A percentile compares a stretch with the other conserved stretches of the same genome.
Conservation (phyloP, 306 rosid genomes). For the Fragaria nilgerrensis region DNA sequence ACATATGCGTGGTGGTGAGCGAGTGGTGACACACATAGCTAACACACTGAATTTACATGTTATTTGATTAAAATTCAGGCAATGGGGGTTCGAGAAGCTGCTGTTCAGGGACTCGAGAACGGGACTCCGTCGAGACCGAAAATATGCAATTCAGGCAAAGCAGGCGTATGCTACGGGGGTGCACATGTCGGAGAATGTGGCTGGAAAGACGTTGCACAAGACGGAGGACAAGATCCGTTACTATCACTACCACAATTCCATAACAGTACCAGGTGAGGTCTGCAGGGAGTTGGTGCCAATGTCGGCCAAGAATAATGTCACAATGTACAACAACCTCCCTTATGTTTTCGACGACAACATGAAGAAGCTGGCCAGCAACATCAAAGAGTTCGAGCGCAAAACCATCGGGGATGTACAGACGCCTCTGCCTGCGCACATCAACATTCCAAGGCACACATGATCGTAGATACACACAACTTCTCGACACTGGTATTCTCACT, state of each 20-base stretch:
- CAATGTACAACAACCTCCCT: slow-evolving; percentile 25
- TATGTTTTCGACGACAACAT: slow-evolving; percentile 34
- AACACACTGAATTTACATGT: neutral
- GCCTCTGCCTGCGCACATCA: neutral
- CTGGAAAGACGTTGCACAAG: slow-evolving; percentile 37
- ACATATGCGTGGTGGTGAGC: neutral
- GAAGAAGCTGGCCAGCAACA: slow-evolving; percentile 29
- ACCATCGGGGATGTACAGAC: slow-evolving; percentile 15
- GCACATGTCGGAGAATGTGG: slow-evolving; percentile 47
- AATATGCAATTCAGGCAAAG: slow-evolving; percentile 41
- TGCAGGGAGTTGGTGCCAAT: slow-evolving; percentile 32
- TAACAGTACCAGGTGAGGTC: slow-evolving; percentile 29
- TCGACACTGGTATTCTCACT: neutral
- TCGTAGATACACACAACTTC: neutral
- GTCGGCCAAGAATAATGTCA: slow-evolving; percentile 29
- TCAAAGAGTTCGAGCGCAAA: slow-evolving; percentile 33
- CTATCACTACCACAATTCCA: slow-evolving; percentile 43
- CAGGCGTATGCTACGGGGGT: slow-evolving; percentile 44
- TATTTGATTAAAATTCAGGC: slow-evolving; percentile 19
- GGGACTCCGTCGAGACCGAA: slow-evolving; percentile 37
- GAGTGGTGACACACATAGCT: neutral
- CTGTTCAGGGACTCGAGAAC: slow-evolving; percentile 35
- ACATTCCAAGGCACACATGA: slow-evolving; percentile 8
- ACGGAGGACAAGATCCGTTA: slow-evolving; percentile 41
- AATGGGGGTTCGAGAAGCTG: slow-evolving; percentile 47